These are phyloP conservation scores for Exidia glandulosa DNA, from an alignment of 768 basidiomycete species.

Conservation along the genomic window DNA sequence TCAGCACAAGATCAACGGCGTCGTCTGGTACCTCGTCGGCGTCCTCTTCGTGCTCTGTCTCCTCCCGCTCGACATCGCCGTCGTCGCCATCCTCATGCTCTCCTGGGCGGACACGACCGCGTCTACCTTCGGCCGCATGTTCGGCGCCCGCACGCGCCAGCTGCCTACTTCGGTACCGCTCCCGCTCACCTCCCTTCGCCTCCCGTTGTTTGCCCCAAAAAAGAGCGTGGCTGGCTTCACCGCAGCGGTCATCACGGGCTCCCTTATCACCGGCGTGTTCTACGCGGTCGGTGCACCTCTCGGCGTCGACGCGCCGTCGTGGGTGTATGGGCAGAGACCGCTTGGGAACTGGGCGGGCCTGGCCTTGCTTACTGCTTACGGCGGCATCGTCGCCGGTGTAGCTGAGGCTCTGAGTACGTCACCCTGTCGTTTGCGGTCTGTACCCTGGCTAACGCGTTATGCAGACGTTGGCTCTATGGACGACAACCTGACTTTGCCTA, in stretches of 20 bases:
- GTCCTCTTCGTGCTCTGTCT: constrained; percentile 63
- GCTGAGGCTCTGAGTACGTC: constrained; percentile 81
- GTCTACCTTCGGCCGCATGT: constrained; percentile 83
- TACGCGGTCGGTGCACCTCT: constrained; percentile 54
- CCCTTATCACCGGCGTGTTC: constrained; percentile 53
- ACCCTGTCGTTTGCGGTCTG: neutral
- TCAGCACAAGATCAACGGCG: constrained; percentile 69
- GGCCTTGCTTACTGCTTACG: constrained; percentile 42
- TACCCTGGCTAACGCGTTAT: too few species aligned
- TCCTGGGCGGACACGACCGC: constrained; percentile 96
- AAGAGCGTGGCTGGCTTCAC: constrained; percentile 81
- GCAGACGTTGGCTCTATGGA: constrained; percentile 76
- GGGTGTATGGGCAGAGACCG: constrained; percentile 17
- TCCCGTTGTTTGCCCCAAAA: constrained; percentile 46
- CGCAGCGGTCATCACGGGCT: constrained; percentile 66
- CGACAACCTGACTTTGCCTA: constrained; percentile 83
- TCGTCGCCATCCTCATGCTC: constrained; percentile 86
- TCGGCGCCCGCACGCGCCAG: constrained; percentile 54
- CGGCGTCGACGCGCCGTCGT: constrained; percentile 21
- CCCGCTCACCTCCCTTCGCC: constrained; percentile 16
- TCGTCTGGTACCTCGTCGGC: constrained; percentile 85
- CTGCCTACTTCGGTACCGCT: constrained; percentile 35
- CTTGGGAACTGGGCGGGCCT: constrained; percentile 41
- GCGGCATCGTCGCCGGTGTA: constrained; percentile 71
- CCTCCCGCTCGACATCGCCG: constrained; percentile 79